phyloP scores from a whole-genome alignment of 192 early-diverging fungal species.

The Backusella luteola region DNA sequence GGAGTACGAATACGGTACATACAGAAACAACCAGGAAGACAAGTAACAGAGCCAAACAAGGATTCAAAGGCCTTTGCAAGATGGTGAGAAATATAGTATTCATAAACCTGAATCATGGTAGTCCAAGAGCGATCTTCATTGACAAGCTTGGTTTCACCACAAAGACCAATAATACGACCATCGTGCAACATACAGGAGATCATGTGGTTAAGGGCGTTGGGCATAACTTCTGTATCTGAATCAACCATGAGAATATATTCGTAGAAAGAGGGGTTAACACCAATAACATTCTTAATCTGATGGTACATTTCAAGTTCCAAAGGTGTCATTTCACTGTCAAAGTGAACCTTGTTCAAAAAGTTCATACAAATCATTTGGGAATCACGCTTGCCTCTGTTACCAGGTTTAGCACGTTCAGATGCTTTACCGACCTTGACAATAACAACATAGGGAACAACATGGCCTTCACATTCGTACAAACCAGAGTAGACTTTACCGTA shows the following conservation, averaged over 20 bases:
- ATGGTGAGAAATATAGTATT: slow-evolving; percentile 98
- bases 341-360: slow-evolving; percentile 97
- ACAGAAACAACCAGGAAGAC: slow-evolving; percentile 98
- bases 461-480: slow-evolving; percentile 90
- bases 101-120: slow-evolving; percentile 99
- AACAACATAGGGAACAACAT: slow-evolving; percentile 93
- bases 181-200: slow-evolving; percentile 91
- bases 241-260: slow-evolving; percentile 98
- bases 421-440: slow-evolving; percentile 93
- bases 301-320: slow-evolving; percentile 98
- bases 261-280: slow-evolving; percentile 93
- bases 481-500: slow-evolving; percentile 97
- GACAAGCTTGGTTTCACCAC: slow-evolving; percentile 92
- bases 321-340: slow-evolving; percentile 90
- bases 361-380: slow-evolving; percentile 98
- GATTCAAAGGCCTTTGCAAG: slow-evolving; percentile 98
- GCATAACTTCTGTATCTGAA: slow-evolving; percentile 91
- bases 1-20: slow-evolving; percentile 97
- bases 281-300: slow-evolving; percentile 99
- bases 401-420: slow-evolving; percentile 77
- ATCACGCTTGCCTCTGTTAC: slow-evolving; percentile 98
- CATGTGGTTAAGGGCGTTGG: slow-evolving; percentile 90
- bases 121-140: slow-evolving; percentile 94
- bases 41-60: slow-evolving; percentile 95
- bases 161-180: slow-evolving; percentile 88